Evolutionary conservation across 1,139 yeast species (phyloP), one percentile per base, ranked within the genome.

Genomic region (Sugiyamaella sp.): DNA sequence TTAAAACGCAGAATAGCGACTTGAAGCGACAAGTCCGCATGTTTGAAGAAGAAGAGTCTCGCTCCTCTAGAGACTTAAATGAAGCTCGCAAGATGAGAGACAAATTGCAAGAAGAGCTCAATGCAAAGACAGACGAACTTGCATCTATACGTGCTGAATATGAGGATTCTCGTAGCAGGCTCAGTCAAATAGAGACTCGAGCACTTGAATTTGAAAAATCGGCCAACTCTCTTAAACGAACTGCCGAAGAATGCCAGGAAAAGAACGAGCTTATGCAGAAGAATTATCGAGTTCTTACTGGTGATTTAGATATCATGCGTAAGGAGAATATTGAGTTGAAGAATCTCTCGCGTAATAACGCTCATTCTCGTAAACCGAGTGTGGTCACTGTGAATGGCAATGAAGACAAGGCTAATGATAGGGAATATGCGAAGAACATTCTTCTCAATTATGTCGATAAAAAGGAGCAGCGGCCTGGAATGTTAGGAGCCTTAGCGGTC

Each of bases 361-460:
- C n/a, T 12, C 21, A 16, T 14, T 53, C 54, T 14, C 45, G 54
- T n/a, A 42, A 52, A 29, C 42, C 49, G 10, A 51, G 55, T 25
- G 32, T 44, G 1, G 48, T 49, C 20, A 39, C 16, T 14, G 21
- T 16, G 8, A 35, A 8, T 14, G 48, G 48, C 44, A 33, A 21
- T 40, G 32, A 35, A 21, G 16, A 44, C 27, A 40, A 35, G 29
- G 29, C 41, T 33, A 9, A 29, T 39, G 48, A 85, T 63, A 75
- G 85, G 25, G 89, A 93, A 17, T 93, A 93, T 67, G 78, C 90
- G 52, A 88, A 87, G 67, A 93, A 93, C 66, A 97, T 93, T 1
- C 71, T 93, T 17, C 73, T 93, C 6, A 97, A 97, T 1, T 93
- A 86, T 68, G 72, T 93, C 58, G 97, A 91, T 66, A 96, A 89